A percentile compares a stretch with the other conserved stretches of the same genome.
Conservation (phyloP, 2,329 filamentous ascomycete species). For the Knoxdaviesia capensis region DNA sequence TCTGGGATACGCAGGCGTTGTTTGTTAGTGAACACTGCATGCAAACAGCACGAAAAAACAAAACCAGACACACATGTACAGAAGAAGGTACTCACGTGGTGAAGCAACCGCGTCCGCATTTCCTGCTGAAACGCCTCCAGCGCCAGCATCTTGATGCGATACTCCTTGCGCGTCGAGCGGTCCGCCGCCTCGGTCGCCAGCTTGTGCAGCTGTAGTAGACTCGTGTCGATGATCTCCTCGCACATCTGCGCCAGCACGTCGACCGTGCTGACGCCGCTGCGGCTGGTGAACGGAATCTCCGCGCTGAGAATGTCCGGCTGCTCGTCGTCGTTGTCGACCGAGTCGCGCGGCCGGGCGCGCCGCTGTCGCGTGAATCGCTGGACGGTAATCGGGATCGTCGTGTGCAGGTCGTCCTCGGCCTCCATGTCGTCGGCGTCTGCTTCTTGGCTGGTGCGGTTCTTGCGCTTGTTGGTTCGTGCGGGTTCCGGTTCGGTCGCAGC, state of each 20-base stretch:
- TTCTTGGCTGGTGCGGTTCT: conserved; percentile 3
- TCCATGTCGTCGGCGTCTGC: background rate
- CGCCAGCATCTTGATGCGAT: conserved; percentile 31
- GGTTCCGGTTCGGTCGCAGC: background rate
- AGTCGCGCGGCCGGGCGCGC: no score
- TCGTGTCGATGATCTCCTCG: conserved; percentile 35
- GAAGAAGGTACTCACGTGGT: conserved; percentile 28
- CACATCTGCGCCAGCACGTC: conserved; percentile 43
- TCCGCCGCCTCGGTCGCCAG: conserved; percentile 18
- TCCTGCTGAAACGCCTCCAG: conserved; percentile 39
- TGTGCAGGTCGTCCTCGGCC: conserved; percentile 2
- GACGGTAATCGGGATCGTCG: conserved; percentile 32
- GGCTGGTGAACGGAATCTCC: conserved; percentile 32
- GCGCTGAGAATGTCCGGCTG: conserved; percentile 24
- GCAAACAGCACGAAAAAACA: background rate
- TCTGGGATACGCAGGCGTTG: conserved; percentile 13
- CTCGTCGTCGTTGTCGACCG: conserved; percentile 17
- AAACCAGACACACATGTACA: background rate
- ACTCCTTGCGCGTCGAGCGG: conserved; percentile 28
- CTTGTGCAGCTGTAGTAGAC: conserved; percentile 25
- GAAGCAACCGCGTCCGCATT: conserved; percentile 30
- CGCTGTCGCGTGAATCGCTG: conserved; percentile 29
- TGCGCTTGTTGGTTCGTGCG: background rate
- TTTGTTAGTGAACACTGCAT: no score
- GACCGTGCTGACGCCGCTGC: conserved; percentile 36